A percentile compares a stretch with the other conserved stretches of the same genome.
phyloP scores from a whole-genome alignment of 768 basidiomycete species.

The Pisolithus microcarpus region DNA sequence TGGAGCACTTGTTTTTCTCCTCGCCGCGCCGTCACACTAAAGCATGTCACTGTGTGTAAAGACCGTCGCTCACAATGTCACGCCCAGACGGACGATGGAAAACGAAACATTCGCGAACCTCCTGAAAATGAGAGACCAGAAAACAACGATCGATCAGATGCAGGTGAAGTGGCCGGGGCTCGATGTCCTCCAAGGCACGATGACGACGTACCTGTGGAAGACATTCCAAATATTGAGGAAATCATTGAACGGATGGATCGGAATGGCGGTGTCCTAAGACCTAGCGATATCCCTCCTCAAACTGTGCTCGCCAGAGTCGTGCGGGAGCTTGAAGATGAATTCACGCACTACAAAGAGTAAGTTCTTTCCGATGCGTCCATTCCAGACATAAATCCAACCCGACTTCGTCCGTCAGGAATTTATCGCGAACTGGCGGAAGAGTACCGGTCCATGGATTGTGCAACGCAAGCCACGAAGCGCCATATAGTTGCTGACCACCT shows the following conservation, averaged over 20 bases:
- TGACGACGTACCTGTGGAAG: slow-evolving; percentile 14
- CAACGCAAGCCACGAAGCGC: slow-evolving; percentile 71
- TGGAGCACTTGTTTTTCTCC: slow-evolving; percentile 78
- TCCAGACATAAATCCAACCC: slow-evolving; percentile 6
- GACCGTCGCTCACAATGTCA: slow-evolving; percentile 34
- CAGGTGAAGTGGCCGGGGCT: not conserved
- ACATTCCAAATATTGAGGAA: slow-evolving; percentile 14
- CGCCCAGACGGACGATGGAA: slow-evolving; percentile 38
- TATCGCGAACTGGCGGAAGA: slow-evolving; percentile 89
- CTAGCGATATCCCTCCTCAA: slow-evolving; percentile 63
- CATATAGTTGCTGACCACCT: slow-evolving; percentile 85
- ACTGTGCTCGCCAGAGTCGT: slow-evolving; percentile 80
- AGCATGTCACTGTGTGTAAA: slow-evolving; percentile 59
- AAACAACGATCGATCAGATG: not conserved
- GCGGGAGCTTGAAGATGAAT: slow-evolving; percentile 89
- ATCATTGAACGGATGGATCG: slow-evolving; percentile 20
- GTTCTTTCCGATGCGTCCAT: slow-evolving; percentile 19
- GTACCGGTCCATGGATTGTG: slow-evolving; percentile 85
- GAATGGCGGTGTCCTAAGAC: slow-evolving; percentile 17
- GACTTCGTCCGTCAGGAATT: slow-evolving; percentile 48
- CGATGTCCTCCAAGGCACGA: not conserved
- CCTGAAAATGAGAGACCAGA: not conserved
- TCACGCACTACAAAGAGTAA: slow-evolving; percentile 89
- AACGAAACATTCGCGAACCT: slow-evolving; percentile 15
- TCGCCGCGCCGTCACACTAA: slow-evolving; percentile 67